Evolutionary conservation across 305 asterid genomes (phyloP).

Genomic region (Fraxinus xanthoxyloides): DNA sequence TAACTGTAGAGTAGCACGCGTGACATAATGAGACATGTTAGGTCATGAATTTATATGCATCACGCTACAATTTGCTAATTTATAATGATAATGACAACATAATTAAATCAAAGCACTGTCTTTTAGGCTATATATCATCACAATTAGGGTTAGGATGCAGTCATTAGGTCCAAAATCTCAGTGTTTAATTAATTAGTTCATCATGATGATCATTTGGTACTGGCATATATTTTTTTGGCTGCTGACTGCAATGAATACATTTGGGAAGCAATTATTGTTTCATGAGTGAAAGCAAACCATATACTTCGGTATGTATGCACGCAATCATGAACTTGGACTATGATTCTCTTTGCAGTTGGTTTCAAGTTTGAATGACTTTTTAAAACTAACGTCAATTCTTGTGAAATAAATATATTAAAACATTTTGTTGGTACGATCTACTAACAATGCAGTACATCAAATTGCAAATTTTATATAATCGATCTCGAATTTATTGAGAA

Average conservation of each 20-base stretch:
- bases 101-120: not conserved
- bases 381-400: too few species aligned
- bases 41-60: not conserved
- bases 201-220: not conserved
- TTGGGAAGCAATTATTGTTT: not conserved
- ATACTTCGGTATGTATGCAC: not conserved
- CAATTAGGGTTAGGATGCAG: not conserved
- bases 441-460: not conserved
- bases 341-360: not conserved
- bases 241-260: not conserved
- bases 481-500: not conserved
- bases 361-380: not conserved
- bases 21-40: not conserved
- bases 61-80: not conserved
- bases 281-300: not conserved
- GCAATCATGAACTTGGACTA: not conserved
- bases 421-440: not conserved
- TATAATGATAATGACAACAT: not conserved
- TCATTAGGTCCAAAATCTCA: not conserved
- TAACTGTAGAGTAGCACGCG: not conserved
- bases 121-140: not conserved
- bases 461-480: not conserved
- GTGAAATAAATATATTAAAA: too few species aligned
- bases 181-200: not conserved
- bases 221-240: not conserved